These are phyloP conservation scores for Fraxinus greggii DNA, from an alignment of 305 asterid genomes.

Conservation along the genomic window DNA sequence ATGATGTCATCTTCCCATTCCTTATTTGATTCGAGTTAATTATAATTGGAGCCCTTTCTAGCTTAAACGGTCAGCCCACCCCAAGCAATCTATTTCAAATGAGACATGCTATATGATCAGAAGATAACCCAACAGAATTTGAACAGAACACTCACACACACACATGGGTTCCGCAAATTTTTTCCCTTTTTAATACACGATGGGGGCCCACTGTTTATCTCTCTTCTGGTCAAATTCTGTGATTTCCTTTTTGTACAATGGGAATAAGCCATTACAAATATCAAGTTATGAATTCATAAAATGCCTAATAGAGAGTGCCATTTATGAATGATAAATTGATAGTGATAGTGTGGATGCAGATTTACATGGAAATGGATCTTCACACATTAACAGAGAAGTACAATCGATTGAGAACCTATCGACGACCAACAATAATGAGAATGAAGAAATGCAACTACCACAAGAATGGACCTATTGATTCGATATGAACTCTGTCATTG, in stretches of 20 bases:
- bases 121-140: too few relatives aligned
- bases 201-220: too few relatives aligned
- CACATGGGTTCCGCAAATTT: too few relatives aligned
- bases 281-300: not conserved
- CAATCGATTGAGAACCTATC: conserved; percentile 11
- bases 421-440: conserved; percentile 1
- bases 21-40: not conserved
- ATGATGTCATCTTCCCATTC: not conserved
- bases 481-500: not conserved
- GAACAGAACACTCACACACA: too few relatives aligned
- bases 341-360: not conserved
- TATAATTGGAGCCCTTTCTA: not conserved
- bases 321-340: not conserved
- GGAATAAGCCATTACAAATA: too few relatives aligned
- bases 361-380: not conserved
- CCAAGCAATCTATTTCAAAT: not conserved
- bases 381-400: not conserved
- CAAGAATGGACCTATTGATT: conserved; percentile 63
- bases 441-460: conserved; percentile 45
- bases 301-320: not conserved
- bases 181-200: too few relatives aligned
- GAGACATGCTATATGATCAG: too few relatives aligned
- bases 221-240: too few relatives aligned
- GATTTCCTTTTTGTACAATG: too few relatives aligned
- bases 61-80: not conserved